Conservation (phyloP, 768 basidiomycete species). For the Ramaria rubella region DNA sequence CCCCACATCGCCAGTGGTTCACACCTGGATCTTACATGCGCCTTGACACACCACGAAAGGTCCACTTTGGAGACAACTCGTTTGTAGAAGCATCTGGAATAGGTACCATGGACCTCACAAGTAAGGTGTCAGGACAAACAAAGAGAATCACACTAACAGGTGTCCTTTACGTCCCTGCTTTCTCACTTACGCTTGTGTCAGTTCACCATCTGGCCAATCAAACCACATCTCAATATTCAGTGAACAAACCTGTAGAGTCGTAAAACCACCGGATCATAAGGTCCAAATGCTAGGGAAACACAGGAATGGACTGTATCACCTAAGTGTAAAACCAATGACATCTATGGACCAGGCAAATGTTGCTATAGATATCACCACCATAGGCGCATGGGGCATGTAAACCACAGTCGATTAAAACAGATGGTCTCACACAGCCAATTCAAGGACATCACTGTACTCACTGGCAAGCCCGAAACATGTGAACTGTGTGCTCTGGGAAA, state of each 20-base stretch:
- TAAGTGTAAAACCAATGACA: too few relatives aligned
- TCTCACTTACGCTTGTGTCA: background rate
- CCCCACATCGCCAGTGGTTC: background rate
- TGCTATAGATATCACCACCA: too few relatives aligned
- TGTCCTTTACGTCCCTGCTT: background rate
- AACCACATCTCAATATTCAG: background rate
- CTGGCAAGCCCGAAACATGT: too few relatives aligned
- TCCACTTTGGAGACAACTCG: background rate
- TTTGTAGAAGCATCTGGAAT: background rate
- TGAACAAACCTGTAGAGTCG: background rate
- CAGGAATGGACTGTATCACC: too few relatives aligned
- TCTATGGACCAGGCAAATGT: too few relatives aligned
- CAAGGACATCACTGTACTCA: too few relatives aligned
- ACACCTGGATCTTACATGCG: background rate
- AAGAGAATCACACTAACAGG: background rate
- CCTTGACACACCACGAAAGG: background rate
- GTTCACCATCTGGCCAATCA: background rate
- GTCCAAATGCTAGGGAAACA: background rate
- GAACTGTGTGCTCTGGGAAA: too few relatives aligned
- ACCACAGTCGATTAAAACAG: too few relatives aligned
- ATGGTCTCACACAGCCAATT: too few relatives aligned
- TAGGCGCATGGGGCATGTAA: too few relatives aligned
- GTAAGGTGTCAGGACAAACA: background rate
- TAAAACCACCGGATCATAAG: background rate
- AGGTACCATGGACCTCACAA: background rate